A percentile compares a stretch with the other conserved stretches of the same genome.
Conservation (phyloP, 1,284 basidiomycete species). For the Meira nashicola region DNA sequence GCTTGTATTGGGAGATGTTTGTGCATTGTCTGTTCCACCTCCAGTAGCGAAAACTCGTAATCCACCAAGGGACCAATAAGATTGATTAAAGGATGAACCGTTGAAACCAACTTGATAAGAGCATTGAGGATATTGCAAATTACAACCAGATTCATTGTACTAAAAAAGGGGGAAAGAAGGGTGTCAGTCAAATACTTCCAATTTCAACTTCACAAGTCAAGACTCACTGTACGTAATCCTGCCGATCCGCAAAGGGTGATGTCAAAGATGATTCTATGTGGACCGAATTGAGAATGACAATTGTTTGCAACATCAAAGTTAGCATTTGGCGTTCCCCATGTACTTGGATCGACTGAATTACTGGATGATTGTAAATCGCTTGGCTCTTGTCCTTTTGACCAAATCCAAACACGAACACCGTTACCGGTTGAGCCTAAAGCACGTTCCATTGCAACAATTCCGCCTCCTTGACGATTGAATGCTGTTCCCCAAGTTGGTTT, state of each 20-base stretch:
- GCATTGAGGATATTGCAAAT: constrained; percentile 28
- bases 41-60: constrained; percentile 34
- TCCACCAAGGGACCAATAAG: constrained; percentile 41
- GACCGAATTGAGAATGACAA: constrained; percentile 37
- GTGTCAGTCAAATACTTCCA: background rate
- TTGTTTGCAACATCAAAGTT: constrained; percentile 31
- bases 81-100: constrained; percentile 31
- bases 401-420: constrained; percentile 49
- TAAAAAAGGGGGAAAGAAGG: background rate
- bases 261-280: constrained; percentile 34
- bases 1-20: constrained; percentile 16
- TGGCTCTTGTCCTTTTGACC: constrained; percentile 20
- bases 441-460: constrained; percentile 47
- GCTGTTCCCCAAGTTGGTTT: constrained; percentile 28
- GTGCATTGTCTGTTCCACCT: constrained; percentile 26
- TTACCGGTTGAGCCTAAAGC: constrained; percentile 38
- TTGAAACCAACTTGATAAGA: constrained; percentile 36
- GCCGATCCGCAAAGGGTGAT: constrained; percentile 48
- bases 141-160: constrained; percentile 31
- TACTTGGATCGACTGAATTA: constrained; percentile 24
- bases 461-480: constrained; percentile 42
- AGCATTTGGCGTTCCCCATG: constrained; percentile 38
- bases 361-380: constrained; percentile 28
- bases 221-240: constrained; percentile 25
- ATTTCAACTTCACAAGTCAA: background rate